A percentile compares a stretch with the other conserved stretches of the same genome.
Conservation (phyloP, 768 basidiomycete genomes). For the Suillus brevipes region DNA sequence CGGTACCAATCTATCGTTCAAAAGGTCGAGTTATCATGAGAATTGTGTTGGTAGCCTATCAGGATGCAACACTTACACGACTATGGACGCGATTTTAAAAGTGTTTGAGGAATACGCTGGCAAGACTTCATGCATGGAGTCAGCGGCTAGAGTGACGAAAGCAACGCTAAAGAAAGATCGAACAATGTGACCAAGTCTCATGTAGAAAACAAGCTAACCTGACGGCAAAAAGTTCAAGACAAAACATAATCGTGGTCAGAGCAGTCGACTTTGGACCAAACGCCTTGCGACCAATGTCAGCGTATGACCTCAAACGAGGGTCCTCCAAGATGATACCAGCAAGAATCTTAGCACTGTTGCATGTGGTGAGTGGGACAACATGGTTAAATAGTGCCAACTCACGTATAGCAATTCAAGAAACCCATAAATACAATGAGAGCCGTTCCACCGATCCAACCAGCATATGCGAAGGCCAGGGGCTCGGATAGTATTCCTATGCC, state of each 20-base stretch:
- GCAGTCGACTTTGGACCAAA: conserved; percentile 75
- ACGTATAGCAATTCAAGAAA: conserved; percentile 87
- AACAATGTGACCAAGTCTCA: neutral
- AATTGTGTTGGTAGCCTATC: neutral
- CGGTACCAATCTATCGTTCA: conserved; percentile 61
- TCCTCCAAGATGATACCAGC: conserved; percentile 75
- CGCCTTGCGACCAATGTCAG: conserved; percentile 87
- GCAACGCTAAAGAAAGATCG: conserved; percentile 57
- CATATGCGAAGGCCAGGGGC: conserved; percentile 87
- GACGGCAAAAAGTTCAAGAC: conserved; percentile 83
- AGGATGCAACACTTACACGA: conserved; percentile 51
- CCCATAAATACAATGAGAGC: conserved; percentile 75
- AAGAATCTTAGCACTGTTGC: conserved; percentile 78
- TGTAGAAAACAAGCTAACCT: conserved; percentile 44
- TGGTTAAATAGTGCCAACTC: conserved; percentile 29
- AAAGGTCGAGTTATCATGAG: neutral
- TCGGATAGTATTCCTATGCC: conserved; percentile 90
- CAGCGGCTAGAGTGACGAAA: conserved; percentile 86
- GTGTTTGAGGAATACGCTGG: conserved; percentile 65
- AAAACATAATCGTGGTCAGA: conserved; percentile 73
- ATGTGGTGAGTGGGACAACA: conserved; percentile 10
- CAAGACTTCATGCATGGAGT: conserved; percentile 74
- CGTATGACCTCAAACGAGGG: conserved; percentile 72
- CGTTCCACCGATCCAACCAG: conserved; percentile 85
- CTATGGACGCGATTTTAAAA: conserved; percentile 74